These are phyloP conservation scores for Lasiosphaeriaceae sp. DNA, from an alignment of 495 filamentous ascomycete species.

Conservation along the genomic window DNA sequence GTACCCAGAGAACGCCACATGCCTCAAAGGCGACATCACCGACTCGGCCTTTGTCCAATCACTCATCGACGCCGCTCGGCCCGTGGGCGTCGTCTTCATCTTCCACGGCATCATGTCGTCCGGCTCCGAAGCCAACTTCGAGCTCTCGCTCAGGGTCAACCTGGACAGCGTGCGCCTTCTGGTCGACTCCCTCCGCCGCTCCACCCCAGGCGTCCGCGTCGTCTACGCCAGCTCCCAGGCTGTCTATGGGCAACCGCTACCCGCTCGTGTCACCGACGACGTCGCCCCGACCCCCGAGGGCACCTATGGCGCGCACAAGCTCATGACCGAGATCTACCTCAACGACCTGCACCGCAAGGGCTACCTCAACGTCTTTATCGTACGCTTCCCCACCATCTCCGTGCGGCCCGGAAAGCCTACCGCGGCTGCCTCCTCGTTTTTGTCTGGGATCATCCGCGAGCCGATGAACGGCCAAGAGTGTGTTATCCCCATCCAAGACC, in stretches of 20 bases:
- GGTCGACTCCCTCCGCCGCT: slow-evolving; percentile 55
- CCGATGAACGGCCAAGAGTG: slow-evolving; percentile 58
- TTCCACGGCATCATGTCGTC: slow-evolving; percentile 87
- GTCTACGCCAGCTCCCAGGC: slow-evolving; percentile 53
- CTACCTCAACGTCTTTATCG: slow-evolving; percentile 60
- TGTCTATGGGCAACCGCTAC: slow-evolving; percentile 38
- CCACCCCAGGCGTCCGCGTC: slow-evolving; percentile 58
- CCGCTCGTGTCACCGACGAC: slow-evolving; percentile 27
- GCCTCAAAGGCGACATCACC: slow-evolving; percentile 61
- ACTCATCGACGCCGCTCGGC: slow-evolving; percentile 44
- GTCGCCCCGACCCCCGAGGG: slow-evolving; percentile 63
- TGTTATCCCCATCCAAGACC: slow-evolving; percentile 56
- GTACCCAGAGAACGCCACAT: slow-evolving; percentile 50
- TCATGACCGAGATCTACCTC: slow-evolving; percentile 67
- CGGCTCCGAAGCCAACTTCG: slow-evolving; percentile 70
- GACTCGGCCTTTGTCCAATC: slow-evolving; percentile 41
- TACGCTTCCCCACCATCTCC: slow-evolving; percentile 71
- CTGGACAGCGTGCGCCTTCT: slow-evolving; percentile 65
- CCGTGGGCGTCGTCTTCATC: slow-evolving; percentile 63
- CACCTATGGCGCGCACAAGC: slow-evolving; percentile 76
- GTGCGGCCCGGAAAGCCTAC: slow-evolving; percentile 73
- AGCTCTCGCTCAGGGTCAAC: slow-evolving; percentile 70
- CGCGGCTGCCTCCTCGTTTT: slow-evolving; percentile 69
- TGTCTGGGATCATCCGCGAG: slow-evolving; percentile 61
- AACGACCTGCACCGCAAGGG: slow-evolving; percentile 73